phyloP scores from a whole-genome alignment of 805 yeast genomes.

The Scheffersomyces coipomensis region DNA sequence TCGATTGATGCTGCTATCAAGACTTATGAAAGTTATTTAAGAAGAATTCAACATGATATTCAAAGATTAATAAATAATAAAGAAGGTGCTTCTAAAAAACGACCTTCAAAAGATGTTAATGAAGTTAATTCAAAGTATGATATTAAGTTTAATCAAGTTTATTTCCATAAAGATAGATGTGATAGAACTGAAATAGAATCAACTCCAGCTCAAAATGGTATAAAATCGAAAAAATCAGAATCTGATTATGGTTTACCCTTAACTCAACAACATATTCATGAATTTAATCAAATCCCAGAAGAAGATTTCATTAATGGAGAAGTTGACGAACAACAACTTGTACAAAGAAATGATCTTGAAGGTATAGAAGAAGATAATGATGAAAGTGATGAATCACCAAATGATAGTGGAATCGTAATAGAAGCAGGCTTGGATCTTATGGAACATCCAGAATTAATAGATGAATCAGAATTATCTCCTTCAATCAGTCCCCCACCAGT shows the following conservation, averaged over 20 bases:
- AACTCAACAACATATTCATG: conserved; percentile 1
- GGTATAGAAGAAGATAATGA: not conserved
- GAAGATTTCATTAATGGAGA: not conserved
- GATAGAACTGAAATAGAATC: conserved; percentile 22
- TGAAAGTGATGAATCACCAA: too few relatives aligned
- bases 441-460: not conserved
- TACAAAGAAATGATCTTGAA: not conserved
- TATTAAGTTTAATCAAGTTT: conserved; percentile 14
- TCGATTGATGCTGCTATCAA: conserved; percentile 47
- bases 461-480: not conserved
- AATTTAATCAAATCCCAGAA: not conserved
- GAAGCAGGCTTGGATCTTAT: not conserved
- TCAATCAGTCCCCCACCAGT: not conserved
- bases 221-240: not conserved
- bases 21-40: conserved; percentile 33
- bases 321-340: not conserved
- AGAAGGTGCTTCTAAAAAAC: conserved; percentile 4
- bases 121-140: conserved; percentile 8
- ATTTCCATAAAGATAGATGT: conserved; percentile 37
- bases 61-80: conserved; percentile 13
- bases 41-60: conserved; percentile 20
- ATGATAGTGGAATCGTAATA: too few relatives aligned
- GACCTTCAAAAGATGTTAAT: conserved; percentile 4
- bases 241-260: not conserved
- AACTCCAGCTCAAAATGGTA: not conserved